These are phyloP conservation scores for Colletotrichum sp. DNA, from an alignment of 2,329 filamentous ascomycete species.

Conservation along the genomic window DNA sequence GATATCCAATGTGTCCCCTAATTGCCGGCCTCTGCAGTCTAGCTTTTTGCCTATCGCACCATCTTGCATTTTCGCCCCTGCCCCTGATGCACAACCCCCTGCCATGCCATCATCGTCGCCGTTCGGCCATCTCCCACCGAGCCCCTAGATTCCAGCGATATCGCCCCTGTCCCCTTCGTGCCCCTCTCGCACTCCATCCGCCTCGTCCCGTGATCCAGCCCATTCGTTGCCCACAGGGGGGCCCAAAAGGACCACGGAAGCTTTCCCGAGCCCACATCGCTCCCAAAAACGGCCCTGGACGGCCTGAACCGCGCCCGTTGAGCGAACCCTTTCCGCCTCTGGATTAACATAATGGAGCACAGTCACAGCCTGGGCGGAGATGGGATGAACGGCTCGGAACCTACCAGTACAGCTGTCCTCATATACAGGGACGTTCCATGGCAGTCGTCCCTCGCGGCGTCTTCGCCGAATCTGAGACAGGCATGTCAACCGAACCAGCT, in stretches of 20 bases:
- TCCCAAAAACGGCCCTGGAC: not conserved
- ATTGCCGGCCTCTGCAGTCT: not conserved
- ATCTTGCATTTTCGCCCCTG: not conserved
- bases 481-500: not conserved
- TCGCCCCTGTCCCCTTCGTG: not conserved
- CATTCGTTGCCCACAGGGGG: not conserved
- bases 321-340: not conserved
- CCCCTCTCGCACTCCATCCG: not conserved
- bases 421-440: not conserved
- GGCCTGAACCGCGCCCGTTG: not conserved
- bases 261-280: not conserved
- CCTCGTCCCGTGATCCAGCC: not conserved
- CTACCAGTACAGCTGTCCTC: not conserved
- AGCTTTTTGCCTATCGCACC: not conserved
- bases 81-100: not conserved
- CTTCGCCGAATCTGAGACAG: not conserved
- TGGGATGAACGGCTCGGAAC: not conserved
- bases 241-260: not conserved
- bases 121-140: not conserved
- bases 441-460: not conserved
- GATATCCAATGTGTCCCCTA: not conserved
- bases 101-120: slow-evolving; percentile 13
- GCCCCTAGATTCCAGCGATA: slow-evolving; percentile 16
- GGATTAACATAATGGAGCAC: not conserved
- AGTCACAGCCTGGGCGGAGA: not conserved